Base-by-base conservation (phyloP, 2,329 filamentous ascomycete species). In the Didymella sp. region DNA sequence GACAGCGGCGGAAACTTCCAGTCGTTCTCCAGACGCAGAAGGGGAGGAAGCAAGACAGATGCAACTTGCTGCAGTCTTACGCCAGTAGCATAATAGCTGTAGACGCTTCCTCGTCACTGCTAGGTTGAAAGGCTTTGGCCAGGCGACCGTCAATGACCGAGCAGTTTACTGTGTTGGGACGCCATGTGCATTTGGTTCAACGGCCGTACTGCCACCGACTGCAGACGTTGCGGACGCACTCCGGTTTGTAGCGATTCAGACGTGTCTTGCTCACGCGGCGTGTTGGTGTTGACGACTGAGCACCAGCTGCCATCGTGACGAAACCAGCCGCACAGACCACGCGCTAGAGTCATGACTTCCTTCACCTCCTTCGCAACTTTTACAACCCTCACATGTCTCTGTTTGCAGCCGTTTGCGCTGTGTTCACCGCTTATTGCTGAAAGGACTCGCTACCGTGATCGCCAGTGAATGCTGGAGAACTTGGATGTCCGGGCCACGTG, bases 261-360 rank as follows among this genome's bases (percentile, higher is more conserved):
- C 15, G 15, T 38, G 41, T 41, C 22, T 21, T 21, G 35, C 43
- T 46, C 54, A 51, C 43, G 43, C 48, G 54, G 31, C 35, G 15
- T 8, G 33, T 21, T 21, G 17, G 28, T n/a, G 42, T 19, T 38
- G 42, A 22, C 13, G 42, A 21, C 41, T 22, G 48, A 33, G n/a
- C 8, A 11, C 22, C 37, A 37, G 30, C n/a, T n/a, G n/a, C n/a
- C n/a, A n/a, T n/a, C 54, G 48, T 57, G 54, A 57, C 30, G 28
- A 15, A 8, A 9, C 15, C 48, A 12, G 19, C 13, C 13, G 54
- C 54, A 51, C 54, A 48, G 54, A 52, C 54, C 48, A 37, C 11
- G 37, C 47, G 40, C 42, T 51, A 47, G 25, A 27, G 12, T 25
- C 27, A 19, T 11, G 7, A 12, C 12, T 25, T 42, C 22, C 37